Base-by-base conservation (phyloP, 2,329 filamentous ascomycete genomes). In the Aureobasidium lini region DNA sequence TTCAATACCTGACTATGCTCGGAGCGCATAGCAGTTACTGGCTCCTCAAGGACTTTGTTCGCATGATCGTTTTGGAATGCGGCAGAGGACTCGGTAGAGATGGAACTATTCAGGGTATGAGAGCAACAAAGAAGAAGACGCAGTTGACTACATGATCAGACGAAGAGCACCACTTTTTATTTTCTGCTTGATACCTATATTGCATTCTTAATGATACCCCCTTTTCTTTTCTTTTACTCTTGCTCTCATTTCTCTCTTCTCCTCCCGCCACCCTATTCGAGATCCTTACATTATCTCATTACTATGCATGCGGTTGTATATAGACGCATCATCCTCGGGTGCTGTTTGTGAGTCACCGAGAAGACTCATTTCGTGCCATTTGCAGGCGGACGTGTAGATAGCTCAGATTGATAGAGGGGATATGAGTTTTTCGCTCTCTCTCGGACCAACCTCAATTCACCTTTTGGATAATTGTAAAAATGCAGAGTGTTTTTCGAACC, bases 1-100 rank as follows among this genome's bases (percentile, higher is more conserved):
- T 96, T 28, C 92, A 97, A 73, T 99, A 99, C 70, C 75, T 97
- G 37, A 96, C 95, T 65, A 99, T 99, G 94, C 76, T 99, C 58
- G 89, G 90, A 60, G 94, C 94, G 8, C 94, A 99, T 73, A 91
- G 89, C 59, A 93, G 89, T 70, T 99, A 99, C 72, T 99, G 94
- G 94, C 81, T 84, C 2, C 85, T 88, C 66, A 83, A 79, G 31
- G 94, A 97, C 70, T 92, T 99, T 71, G 86, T 95, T n/a, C 79
- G 92, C 46, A 86, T 97, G 78, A 75, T 97, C 52, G 95, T 95
- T 44, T 79, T 93, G 34, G 94, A 99, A 74, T 85, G 95, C 65
- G 92, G 92, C 3, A 79, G 93, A 63, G 79, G 79, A 65, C 81
- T 84, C 5, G 92, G 93, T 0, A 84, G 82, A 65, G 77, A 81